Evolutionary conservation across 2,329 filamentous ascomycete genomes (phyloP).

Genomic region (Talaromyces pinophilus): DNA sequence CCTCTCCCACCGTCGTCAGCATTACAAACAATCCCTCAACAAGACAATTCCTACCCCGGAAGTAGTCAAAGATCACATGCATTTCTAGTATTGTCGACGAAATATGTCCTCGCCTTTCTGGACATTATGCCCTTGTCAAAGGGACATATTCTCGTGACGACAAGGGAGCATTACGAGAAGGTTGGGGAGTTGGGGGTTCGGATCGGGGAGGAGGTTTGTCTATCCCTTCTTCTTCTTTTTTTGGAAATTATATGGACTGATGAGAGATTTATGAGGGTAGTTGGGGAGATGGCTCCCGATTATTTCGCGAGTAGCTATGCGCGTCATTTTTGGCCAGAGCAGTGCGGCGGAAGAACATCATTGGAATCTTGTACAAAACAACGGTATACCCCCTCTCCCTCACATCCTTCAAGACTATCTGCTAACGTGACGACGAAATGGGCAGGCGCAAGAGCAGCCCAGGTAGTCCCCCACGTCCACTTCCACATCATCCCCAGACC

Average conservation of each 20-base stretch:
- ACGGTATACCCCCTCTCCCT: conserved; percentile 53
- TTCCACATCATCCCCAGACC: conserved; percentile 92
- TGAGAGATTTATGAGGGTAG: conserved; percentile 27
- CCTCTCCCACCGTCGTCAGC: conserved; percentile 31
- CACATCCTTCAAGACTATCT: conserved; percentile 15
- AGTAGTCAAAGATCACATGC: conserved; percentile 32
- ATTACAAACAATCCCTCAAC: conserved; percentile 7
- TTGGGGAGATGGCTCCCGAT: conserved; percentile 50
- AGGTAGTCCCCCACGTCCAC: conserved; percentile 91
- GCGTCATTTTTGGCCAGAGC: conserved; percentile 60
- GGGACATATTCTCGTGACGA: conserved; percentile 81
- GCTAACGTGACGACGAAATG: neutral
- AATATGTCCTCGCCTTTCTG: conserved; percentile 78
- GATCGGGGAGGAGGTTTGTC: conserved; percentile 68
- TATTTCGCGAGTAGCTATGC: conserved; percentile 68
- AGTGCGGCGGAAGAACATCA: conserved; percentile 52
- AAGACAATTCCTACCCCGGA: neutral
- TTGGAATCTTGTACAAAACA: conserved; percentile 98
- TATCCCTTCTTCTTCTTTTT: neutral
- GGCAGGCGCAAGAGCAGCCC: conserved; percentile 76
- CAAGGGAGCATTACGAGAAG: conserved; percentile 74
- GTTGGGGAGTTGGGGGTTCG: conserved; percentile 66
- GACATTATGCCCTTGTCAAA: conserved; percentile 86
- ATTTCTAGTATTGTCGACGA: conserved; percentile 73
- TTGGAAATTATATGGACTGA: neutral